These are phyloP conservation scores for Asterella californica DNA, from an alignment of 225 moss, liverwort and hornwort genomes.

Conservation along the genomic window DNA sequence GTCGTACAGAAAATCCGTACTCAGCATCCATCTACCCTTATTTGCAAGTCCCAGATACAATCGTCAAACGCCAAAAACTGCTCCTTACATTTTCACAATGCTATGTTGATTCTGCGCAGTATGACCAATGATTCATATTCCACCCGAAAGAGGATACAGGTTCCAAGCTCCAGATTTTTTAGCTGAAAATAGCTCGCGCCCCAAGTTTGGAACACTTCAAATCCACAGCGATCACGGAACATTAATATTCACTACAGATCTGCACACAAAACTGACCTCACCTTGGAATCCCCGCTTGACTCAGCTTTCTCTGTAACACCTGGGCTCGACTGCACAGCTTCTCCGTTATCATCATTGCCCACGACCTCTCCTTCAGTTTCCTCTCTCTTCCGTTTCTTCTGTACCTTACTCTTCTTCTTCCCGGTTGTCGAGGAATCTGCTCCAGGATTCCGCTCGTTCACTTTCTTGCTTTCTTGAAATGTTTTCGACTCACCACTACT, in stretches of 20 bases:
- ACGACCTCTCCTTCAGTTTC: constrained; percentile 3
- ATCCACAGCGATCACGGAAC: not conserved
- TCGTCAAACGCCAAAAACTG: not conserved
- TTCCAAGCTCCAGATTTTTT: too few relatives aligned
- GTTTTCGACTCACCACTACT: not conserved
- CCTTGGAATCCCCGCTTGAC: constrained; percentile 36
- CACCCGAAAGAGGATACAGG: not conserved
- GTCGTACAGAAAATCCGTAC: not conserved
- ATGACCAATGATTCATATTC: not conserved
- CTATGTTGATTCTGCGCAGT: not conserved
- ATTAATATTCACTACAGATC: not conserved
- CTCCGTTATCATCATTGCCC: constrained; percentile 21
- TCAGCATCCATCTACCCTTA: not conserved
- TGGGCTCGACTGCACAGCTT: constrained; percentile 39
- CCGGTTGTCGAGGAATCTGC: not conserved
- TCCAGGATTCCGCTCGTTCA: not conserved
- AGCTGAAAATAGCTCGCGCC: not conserved
- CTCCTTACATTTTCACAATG: not conserved
- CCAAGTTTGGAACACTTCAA: not conserved
- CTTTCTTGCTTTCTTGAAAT: not conserved
- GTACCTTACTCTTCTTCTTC: constrained; percentile 18
- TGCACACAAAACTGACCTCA: not conserved
- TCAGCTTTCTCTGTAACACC: constrained; percentile 43
- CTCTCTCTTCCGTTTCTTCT: constrained; percentile 34
- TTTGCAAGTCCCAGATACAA: not conserved